phyloP scores from a whole-genome alignment of 164 flowering plant genomes.

The Malania oleifera region DNA sequence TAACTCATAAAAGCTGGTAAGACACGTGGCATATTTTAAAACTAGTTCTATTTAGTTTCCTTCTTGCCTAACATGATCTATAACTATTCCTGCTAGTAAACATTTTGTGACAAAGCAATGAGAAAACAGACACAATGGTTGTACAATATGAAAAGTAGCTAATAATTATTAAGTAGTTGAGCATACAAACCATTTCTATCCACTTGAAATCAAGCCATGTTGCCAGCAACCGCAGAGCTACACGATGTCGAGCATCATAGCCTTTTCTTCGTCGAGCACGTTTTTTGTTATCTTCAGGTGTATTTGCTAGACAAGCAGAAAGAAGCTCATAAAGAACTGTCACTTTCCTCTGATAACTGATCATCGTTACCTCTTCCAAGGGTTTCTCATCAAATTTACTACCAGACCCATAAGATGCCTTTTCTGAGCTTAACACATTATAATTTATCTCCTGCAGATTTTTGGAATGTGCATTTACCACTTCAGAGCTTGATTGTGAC shows the following conservation, averaged over 20 bases:
- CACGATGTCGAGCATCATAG: constrained; percentile 97
- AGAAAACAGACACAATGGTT: not conserved
- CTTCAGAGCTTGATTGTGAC: not conserved
- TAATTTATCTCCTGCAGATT: not conserved
- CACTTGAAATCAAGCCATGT: constrained; percentile 90
- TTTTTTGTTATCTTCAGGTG: constrained; percentile 44
- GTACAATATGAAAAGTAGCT: not conserved
- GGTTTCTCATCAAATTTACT: constrained; percentile 35
- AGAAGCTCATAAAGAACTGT: constrained; percentile 78
- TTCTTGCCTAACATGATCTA: too few relatives aligned
- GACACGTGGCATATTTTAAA: too few relatives aligned
- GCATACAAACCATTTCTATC: constrained; percentile 72
- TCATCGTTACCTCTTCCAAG: constrained; percentile 44
- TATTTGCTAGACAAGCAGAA: constrained; percentile 85
- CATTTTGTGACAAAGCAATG: too few relatives aligned
- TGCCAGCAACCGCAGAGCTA: constrained; percentile 76
- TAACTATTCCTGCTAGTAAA: too few relatives aligned
- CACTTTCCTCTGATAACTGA: constrained; percentile 65
- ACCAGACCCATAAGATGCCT: constrained; percentile 21
- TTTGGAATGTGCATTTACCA: not conserved
- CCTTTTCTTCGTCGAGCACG: constrained; percentile 54
- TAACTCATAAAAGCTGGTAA: too few relatives aligned
- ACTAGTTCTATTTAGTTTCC: too few relatives aligned
- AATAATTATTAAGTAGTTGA: not conserved
- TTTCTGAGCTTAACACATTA: not conserved